Conservation (phyloP, 2,329 filamentous ascomycete species). For the Clonostachys solani region DNA sequence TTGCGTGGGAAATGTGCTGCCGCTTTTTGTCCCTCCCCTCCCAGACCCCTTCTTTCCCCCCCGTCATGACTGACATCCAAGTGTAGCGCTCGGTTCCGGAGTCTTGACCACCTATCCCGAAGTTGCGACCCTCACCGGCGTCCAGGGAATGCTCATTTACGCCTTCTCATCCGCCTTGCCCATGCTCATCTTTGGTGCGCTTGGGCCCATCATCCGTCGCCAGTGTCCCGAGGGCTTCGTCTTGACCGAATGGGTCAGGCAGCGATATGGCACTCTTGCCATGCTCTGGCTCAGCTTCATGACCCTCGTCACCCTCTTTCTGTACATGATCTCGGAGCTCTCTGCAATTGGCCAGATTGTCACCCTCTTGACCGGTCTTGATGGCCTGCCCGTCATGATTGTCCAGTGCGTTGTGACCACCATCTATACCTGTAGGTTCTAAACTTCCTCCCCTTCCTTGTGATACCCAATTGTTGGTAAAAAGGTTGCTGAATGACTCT, state of each 20-base stretch:
- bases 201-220: slow-evolving; percentile 73
- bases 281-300: slow-evolving; percentile 73
- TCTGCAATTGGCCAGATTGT: slow-evolving; percentile 79
- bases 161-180: slow-evolving; percentile 69
- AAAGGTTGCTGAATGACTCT: not conserved
- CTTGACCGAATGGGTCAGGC: slow-evolving; percentile 77
- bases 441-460: not conserved
- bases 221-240: slow-evolving; percentile 84
- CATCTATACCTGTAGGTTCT: slow-evolving; percentile 69
- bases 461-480: not conserved
- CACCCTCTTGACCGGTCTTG: slow-evolving; percentile 66
- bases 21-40: slow-evolving; percentile 50
- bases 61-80: slow-evolving; percentile 5
- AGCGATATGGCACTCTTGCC: slow-evolving; percentile 67
- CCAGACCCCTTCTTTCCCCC: slow-evolving; percentile 14
- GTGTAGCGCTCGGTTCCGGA: slow-evolving; percentile 72
- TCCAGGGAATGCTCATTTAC: slow-evolving; percentile 77
- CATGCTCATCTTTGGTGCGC: slow-evolving; percentile 66
- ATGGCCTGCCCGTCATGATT: slow-evolving; percentile 71
- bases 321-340: slow-evolving; percentile 84
- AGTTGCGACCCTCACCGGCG: slow-evolving; percentile 71
- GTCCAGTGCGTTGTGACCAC: slow-evolving; percentile 76
- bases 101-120: slow-evolving; percentile 82
- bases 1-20: slow-evolving; percentile 98
- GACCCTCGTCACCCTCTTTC: slow-evolving; percentile 75